Conservation (phyloP, 805 yeast species). For the Teunomyces gatunensis region DNA sequence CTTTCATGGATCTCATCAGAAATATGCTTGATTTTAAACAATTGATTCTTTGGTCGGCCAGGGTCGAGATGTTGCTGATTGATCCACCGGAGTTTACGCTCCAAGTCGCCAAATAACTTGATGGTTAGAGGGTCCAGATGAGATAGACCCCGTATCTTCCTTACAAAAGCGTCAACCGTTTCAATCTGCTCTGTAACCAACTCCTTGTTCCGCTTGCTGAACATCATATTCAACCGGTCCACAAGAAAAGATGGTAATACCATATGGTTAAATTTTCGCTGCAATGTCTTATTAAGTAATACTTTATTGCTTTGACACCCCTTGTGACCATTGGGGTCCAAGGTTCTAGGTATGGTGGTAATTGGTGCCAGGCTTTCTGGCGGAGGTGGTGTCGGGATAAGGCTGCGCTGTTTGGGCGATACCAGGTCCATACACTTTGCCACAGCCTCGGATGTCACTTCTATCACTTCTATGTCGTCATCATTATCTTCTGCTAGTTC, state of each 20-base stretch:
- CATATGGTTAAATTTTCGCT: slow-evolving; percentile 1
- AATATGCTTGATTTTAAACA: slow-evolving; percentile 16
- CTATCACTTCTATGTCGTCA: slow-evolving; percentile 21
- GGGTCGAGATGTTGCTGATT: neutral
- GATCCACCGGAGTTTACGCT: neutral
- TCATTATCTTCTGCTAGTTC: slow-evolving; percentile 12
- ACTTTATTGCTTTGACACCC: neutral
- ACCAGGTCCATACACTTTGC: neutral
- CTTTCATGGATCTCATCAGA: slow-evolving; percentile 17
- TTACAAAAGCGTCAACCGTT: neutral
- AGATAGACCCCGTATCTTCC: neutral
- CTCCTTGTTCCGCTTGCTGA: slow-evolving; percentile 6
- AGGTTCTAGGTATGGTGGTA: neutral
- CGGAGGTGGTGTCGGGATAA: neutral
- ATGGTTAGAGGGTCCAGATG: neutral
- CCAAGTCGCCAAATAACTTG: neutral
- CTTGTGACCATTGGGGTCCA: neutral
- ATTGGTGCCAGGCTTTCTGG: neutral
- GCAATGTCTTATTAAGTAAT: slow-evolving; percentile 1
- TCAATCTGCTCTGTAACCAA: slow-evolving; percentile 1
- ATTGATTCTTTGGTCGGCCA: slow-evolving; percentile 14
- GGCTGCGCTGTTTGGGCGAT: neutral
- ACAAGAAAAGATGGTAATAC: neutral
- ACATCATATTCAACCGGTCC: slow-evolving; percentile 5
- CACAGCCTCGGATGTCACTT: neutral